Evolutionary conservation across 352 stramenopile species (phyloP), one percentile per base, ranked within the genome.

Genomic region (Globisporangium spinosum): DNA sequence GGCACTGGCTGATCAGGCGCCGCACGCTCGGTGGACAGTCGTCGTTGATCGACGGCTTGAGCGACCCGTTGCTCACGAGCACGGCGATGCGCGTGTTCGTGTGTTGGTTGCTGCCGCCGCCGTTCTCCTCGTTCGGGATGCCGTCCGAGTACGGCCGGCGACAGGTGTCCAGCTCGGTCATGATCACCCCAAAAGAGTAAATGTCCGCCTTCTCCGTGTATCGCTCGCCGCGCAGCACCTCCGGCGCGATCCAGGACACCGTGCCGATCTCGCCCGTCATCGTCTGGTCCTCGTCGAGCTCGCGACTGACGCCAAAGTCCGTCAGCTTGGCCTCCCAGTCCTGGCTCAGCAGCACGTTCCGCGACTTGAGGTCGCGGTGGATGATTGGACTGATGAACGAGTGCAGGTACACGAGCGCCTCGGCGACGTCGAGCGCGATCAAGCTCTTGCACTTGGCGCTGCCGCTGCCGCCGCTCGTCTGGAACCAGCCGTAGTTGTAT

Each of bases 291-390:
- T 75, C 70, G 27, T 71, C 66, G 10, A 70, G 53, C 56, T 75
- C 70, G 35, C 69, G 69, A 34, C 63, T 71, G 2, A 74, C 69
- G 47, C 69, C 69, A 51, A 74, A 74, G 47, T 74, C 69, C 32
- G 69, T 74, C 17, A 74, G 54, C 47, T 74, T 74, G 20, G 69
- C 69, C 10, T 69, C 70, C 59, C 60, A 75, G 9, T 43, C 38
- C 10, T n/a, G 15, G 51, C 69, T 71, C 69, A 54, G 15, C 20
- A 94, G 72, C 68, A 94, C 82, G 65, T 94, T 94, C 49, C 84
- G 82, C 17, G 84, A 93, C 74, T 94, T 94, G 70, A 94, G 77
- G 68, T 93, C 84, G 27, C 86, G 84, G 71, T 94, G 87, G 68
- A 96, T 93, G 66, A 96, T 82, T 68, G 80, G 77, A 23, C 57